Base-by-base conservation (phyloP, 2,329 filamentous ascomycete genomes). In the Diaporthe humulicola region DNA sequence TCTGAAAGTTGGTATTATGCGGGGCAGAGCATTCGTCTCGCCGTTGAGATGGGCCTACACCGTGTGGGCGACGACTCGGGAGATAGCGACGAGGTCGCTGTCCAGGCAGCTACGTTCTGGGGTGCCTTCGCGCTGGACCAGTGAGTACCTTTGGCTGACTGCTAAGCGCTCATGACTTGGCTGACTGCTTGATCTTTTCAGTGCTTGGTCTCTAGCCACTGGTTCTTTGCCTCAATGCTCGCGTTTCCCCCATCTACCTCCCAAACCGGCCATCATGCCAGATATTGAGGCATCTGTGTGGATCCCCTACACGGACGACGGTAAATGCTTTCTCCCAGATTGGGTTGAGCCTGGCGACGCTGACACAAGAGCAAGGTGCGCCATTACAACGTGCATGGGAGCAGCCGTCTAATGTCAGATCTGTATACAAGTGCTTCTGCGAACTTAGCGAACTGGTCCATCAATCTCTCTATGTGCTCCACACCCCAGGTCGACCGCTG, bases 371-470 rank as follows among this genome's bases (percentile, higher is more conserved):
- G 12, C 28, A 90, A 90, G 89, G 88, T 40, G 85, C 87, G 1
- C 88, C 88, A 12, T 78, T 90, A 25, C 87, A 90, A 75, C 86
- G 86, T 69, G 89, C 89, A 3, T 90, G 86, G 78, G 86, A 90
- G 76, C 92, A 93, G 77, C 90, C 91, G 0, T 93, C 90, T 4
- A 93, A 94, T 75, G 91, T 94, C 42, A 87, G 92, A 33, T 92
- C 91, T 1, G 90, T 93, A 8, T 92, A 91, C 80, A 91, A 90
- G 81, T 90, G 92, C 77, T 92, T 94, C 78, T 93, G 92, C 79
- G 91, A 93, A 79, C 87, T 95, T 69, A 94, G 92, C 76, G 93
- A 95, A 82, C 88, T 95, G 1, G 91, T 94, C 1, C 93, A 94
- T 80, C 89, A 93, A 78, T 93, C 92, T 40, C 86, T 94, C 28